Conservation (phyloP, 1,139 yeast genomes). For the Nakaseomyces sp. region DNA sequence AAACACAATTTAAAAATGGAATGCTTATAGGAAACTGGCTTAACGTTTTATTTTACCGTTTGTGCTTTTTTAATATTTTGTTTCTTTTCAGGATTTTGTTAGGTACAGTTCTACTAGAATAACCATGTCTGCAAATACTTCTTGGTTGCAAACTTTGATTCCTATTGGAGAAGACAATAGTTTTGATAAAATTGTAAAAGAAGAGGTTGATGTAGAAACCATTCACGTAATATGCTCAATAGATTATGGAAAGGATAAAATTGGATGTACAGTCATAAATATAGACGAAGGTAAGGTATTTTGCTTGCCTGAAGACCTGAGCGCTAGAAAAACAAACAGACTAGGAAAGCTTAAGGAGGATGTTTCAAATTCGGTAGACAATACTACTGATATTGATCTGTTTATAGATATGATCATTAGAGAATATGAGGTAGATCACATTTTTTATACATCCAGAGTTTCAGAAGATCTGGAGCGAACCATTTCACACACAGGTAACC, state of each 20-base stretch:
- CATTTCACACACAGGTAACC: background rate
- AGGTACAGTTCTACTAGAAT: too few species aligned
- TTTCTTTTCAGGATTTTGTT: background rate
- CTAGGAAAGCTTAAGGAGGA: background rate
- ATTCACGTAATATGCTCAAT: background rate
- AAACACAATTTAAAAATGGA: too few species aligned
- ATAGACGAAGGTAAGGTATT: background rate
- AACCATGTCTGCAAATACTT: background rate
- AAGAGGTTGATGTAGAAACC: background rate
- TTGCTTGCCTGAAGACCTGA: background rate
- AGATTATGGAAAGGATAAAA: background rate
- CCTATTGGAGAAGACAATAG: background rate
- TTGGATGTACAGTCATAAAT: background rate
- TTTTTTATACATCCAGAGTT: background rate
- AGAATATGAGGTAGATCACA: background rate
- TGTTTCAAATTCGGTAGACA: background rate
- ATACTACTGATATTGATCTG: background rate
- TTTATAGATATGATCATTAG: background rate
- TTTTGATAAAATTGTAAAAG: background rate
- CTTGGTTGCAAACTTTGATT: background rate
- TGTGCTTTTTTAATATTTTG: too few species aligned
- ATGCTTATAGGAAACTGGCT: too few species aligned
- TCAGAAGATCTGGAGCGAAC: background rate
- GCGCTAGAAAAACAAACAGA: background rate
- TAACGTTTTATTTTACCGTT: too few species aligned